Base-by-base conservation (phyloP, 129 eudicot genomes). In the Tanacetum coccineum region DNA sequence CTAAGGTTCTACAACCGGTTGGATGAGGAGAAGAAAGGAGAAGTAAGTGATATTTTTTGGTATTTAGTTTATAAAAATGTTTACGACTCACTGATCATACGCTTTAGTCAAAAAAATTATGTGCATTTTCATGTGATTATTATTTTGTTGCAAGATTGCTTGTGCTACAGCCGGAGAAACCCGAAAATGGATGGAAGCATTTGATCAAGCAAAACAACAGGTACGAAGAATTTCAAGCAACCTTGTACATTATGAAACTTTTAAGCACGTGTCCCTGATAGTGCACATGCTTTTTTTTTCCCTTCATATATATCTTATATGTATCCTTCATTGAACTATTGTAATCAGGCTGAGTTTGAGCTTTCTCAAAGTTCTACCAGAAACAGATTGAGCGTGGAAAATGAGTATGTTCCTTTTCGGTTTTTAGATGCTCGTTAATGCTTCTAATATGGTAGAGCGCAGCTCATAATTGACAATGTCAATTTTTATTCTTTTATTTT, bases 181-280 rank as follows among this genome's bases (percentile, higher is more conserved):
- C 59, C 83, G 84, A 21, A 87, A 87, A 63, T 94, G 99, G 97
- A 73, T 89, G 90, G 97, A 89, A 78, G 95, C 99, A 81, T 94
- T 94, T 79, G 86, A 87, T 72, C 95, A 80, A 56, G 99, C 97
- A 19, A 94, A 87, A 70, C 92, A 87, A 76, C 90, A 86, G 87
- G 98, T 92, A 83, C 4, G 49, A 25, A 45, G 12, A 30, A 47
- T 13, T 48, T 14, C 18, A 48, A 56, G 40, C 17, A 11, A 49
- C 42, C 47, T 51, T 63, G 62, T 13, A 46, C 64, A 8, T 1
- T 2, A 40, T 26, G 50, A 56, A 53, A 36, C 49, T 61, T 19
- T 17, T 4, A 28, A 36, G 42, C 9, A 36, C 2, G 42, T 36
- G 42, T 36, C 6, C 9, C 42, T 36, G 42, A 36, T 7, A 5